Conservation (phyloP, 2,329 filamentous ascomycete genomes). For the Alternaria sp. region DNA sequence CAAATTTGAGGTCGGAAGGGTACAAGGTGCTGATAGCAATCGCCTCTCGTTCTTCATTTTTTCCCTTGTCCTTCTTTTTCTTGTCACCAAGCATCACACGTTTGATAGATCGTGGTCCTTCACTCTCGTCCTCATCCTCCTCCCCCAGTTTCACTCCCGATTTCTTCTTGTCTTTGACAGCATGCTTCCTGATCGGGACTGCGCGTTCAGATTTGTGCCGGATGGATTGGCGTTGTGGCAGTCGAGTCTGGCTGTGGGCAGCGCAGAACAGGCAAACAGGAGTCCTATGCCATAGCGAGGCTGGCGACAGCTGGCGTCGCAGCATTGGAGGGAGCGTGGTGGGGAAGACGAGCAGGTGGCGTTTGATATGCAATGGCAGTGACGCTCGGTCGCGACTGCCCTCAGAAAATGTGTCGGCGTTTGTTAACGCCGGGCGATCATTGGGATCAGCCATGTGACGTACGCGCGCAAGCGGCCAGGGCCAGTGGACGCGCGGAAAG, state of each 20-base stretch:
- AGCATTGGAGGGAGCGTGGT: slow-evolving; percentile 32
- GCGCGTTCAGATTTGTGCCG: slow-evolving; percentile 21
- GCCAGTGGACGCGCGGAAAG: slow-evolving; percentile 3
- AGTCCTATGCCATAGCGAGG: slow-evolving; percentile 25
- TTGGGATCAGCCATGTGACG: slow-evolving; percentile 12
- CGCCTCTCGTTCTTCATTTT: slow-evolving; percentile 15
- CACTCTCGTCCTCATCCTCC: background rate
- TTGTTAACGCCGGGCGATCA: slow-evolving; percentile 14
- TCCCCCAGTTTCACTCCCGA: background rate
- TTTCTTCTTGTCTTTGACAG: background rate
- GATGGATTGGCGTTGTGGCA: slow-evolving; percentile 23
- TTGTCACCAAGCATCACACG: slow-evolving; percentile 32
- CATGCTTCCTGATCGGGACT: background rate
- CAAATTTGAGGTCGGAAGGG: slow-evolving; percentile 44
- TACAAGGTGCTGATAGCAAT: slow-evolving; percentile 36
- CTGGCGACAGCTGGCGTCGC: slow-evolving; percentile 31
- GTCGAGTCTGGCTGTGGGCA: slow-evolving; percentile 15
- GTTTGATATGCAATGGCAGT: slow-evolving; percentile 12
- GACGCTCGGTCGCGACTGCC: slow-evolving; percentile 8
- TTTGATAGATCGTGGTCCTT: slow-evolving; percentile 27
- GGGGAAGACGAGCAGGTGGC: slow-evolving; percentile 2
- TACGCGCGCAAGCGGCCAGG: background rate
- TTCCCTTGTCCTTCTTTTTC: slow-evolving; percentile 12
- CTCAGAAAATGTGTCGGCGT: slow-evolving; percentile 21
- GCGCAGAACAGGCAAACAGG: slow-evolving; percentile 35